These are phyloP conservation scores for Exophiala phaeomuriformis DNA, from an alignment of 2,329 filamentous ascomycete species.

Conservation along the genomic window DNA sequence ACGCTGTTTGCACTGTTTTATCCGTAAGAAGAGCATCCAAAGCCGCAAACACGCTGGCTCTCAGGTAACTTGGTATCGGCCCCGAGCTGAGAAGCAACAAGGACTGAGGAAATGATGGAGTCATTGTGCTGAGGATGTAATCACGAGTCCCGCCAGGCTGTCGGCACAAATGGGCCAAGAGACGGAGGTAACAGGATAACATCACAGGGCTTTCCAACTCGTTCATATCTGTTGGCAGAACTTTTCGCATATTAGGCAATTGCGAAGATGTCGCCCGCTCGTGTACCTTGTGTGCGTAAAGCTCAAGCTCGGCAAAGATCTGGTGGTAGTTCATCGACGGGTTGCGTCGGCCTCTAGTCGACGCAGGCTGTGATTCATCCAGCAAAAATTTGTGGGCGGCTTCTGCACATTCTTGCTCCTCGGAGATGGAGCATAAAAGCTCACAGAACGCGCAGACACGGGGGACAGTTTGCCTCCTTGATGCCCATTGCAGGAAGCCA, in stretches of 20 bases:
- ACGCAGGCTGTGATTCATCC: conserved; percentile 57
- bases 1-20: conserved; percentile 55
- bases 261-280: conserved; percentile 59
- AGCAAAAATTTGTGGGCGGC: conserved; percentile 82
- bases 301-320: conserved; percentile 82
- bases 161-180: conserved; percentile 73
- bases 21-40: conserved; percentile 67
- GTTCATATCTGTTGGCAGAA: conserved; percentile 61
- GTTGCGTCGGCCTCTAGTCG: conserved; percentile 71
- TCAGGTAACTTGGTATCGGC: conserved; percentile 65
- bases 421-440: conserved; percentile 82
- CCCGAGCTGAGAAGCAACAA: conserved; percentile 74
- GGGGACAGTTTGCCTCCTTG: conserved; percentile 88
- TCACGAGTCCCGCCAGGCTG: conserved; percentile 65
- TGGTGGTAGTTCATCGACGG: conserved; percentile 86
- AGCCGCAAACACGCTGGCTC: conserved; percentile 76
- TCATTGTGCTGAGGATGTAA: conserved; percentile 63
- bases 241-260: conserved; percentile 53
- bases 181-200: conserved; percentile 85
- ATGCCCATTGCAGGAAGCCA: conserved; percentile 96
- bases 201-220: conserved; percentile 95
- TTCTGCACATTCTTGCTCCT: conserved; percentile 72
- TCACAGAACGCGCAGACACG: conserved; percentile 94
- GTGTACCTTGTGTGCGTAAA: conserved; percentile 71
- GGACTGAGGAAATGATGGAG: conserved; percentile 63